These are phyloP conservation scores for Leucosporidium scottii DNA, from an alignment of 768 basidiomycete genomes.

Conservation along the genomic window DNA sequence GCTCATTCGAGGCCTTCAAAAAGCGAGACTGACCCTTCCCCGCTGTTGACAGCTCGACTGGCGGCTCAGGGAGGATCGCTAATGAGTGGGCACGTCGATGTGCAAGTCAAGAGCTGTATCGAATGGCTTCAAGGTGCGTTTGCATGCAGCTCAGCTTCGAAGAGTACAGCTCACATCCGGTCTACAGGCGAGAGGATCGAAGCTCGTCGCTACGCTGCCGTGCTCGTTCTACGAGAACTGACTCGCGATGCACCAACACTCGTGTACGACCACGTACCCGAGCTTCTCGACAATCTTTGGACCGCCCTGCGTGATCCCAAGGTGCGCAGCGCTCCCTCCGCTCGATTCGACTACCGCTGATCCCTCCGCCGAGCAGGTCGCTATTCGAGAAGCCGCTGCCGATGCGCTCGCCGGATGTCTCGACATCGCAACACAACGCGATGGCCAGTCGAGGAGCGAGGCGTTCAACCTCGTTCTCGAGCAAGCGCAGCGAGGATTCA, in stretches of 20 bases:
- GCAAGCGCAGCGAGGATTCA: slow-evolving; percentile 66
- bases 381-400: slow-evolving; percentile 86
- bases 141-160: slow-evolving; percentile 50
- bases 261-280: slow-evolving; percentile 74
- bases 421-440: slow-evolving; percentile 68
- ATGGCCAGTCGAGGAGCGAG: slow-evolving; percentile 54
- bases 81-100: slow-evolving; percentile 35
- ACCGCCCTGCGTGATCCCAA: slow-evolving; percentile 80
- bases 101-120: slow-evolving; percentile 38
- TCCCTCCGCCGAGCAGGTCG: slow-evolving; percentile 42
- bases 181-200: slow-evolving; percentile 68
- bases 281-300: slow-evolving; percentile 88
- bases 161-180: slow-evolving; percentile 80
- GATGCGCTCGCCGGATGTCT: slow-evolving; percentile 88
- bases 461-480: slow-evolving; percentile 72
- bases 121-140: slow-evolving; percentile 36
- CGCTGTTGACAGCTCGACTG: slow-evolving; percentile 21
- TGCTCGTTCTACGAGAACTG: slow-evolving; percentile 86
- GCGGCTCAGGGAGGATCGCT: slow-evolving; percentile 34
- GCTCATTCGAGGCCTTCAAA: no score
- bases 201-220: slow-evolving; percentile 81
- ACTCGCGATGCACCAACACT: slow-evolving; percentile 63
- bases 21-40: not conserved
- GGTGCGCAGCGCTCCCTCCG: slow-evolving; percentile 43
- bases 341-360: not conserved